Evolutionary conservation across 2,329 filamentous ascomycete genomes (phyloP).

Genomic region (Bimuria novae-zelandiae): DNA sequence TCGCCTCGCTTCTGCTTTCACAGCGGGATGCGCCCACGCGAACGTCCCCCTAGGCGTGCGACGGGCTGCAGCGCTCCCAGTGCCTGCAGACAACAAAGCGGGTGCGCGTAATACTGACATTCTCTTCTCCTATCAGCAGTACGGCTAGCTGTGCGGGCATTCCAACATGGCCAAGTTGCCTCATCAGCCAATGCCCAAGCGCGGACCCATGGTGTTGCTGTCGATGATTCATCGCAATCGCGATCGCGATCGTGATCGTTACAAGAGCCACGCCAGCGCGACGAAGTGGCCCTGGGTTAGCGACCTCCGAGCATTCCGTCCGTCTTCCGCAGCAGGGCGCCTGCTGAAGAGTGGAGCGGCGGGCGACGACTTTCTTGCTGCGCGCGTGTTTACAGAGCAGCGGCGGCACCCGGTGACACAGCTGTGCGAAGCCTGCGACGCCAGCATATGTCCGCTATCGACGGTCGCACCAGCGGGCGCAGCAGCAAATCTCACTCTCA

Average conservation of each 20-base stretch:
- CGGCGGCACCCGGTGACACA: too few species aligned
- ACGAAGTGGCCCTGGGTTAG: not conserved
- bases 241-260: not conserved
- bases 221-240: slow-evolving; percentile 7
- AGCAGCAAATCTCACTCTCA: not conserved
- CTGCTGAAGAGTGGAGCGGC: not conserved
- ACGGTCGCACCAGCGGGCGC: not conserved
- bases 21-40: not conserved
- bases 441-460: too few species aligned
- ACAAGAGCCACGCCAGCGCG: too few species aligned
- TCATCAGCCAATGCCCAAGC: slow-evolving; percentile 1
- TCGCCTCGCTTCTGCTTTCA: not conserved
- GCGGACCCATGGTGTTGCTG: not conserved
- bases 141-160: not conserved
- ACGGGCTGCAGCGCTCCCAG: not conserved
- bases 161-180: not conserved
- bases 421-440: too few species aligned
- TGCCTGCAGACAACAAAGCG: not conserved
- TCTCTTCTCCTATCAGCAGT: not conserved
- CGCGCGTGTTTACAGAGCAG: not conserved
- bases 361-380: not conserved
- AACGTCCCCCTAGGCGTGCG: not conserved
- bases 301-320: slow-evolving; percentile 7
- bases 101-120: slow-evolving; percentile 4
- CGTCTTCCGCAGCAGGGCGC: not conserved